Conservation (phyloP, 305 asterid species). For the Plantago lanceolata region DNA sequence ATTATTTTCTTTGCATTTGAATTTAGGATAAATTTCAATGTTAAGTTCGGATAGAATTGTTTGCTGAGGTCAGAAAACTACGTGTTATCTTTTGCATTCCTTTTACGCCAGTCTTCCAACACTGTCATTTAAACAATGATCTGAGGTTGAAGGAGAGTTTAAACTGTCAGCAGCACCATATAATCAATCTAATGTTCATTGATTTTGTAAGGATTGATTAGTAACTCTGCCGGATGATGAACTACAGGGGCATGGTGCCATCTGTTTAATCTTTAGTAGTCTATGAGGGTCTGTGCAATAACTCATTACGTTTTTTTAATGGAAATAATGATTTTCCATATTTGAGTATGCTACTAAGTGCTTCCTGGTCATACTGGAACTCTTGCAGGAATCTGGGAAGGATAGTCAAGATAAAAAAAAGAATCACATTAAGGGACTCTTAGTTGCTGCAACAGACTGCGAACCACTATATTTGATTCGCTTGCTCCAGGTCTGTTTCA, state of each 20-base stretch:
- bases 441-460: constrained; percentile 94
- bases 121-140: not conserved
- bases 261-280: constrained; percentile 14
- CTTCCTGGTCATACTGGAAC: constrained; percentile 22
- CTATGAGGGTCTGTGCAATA: constrained; percentile 7
- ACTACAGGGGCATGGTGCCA: constrained; percentile 8
- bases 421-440: constrained; percentile 73
- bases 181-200: not conserved
- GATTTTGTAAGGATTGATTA: not conserved
- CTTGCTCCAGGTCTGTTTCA: constrained; percentile 68
- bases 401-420: constrained; percentile 89
- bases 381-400: constrained; percentile 82
- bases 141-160: too few relatives aligned
- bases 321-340: constrained; percentile 10
- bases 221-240: constrained; percentile 7
- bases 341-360: constrained; percentile 20
- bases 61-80: not conserved
- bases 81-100: not conserved
- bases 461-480: constrained; percentile 95
- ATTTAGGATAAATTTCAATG: too few relatives aligned
- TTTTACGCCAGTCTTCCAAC: not conserved
- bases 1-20: not conserved
- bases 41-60: not conserved
- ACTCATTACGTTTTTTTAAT: not conserved
- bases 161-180: too few relatives aligned